Base-by-base conservation (phyloP, 129 eudicot genomes). In the sunflower (Helianthus annuus) region DNA sequence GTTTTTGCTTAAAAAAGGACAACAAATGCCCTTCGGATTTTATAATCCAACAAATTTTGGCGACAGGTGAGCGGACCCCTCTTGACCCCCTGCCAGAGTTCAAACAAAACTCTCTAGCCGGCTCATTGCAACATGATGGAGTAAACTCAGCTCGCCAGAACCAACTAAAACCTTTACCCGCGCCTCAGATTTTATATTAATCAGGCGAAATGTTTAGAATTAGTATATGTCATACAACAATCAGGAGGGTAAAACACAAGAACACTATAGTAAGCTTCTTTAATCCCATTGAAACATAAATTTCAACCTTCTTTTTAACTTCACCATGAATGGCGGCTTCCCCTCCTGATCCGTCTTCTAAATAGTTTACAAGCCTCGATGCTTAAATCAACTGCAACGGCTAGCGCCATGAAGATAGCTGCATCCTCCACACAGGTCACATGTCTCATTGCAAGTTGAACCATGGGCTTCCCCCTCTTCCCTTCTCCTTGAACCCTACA, bases 371-470 rank as follows among this genome's bases (percentile, higher is more conserved):
- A 91, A 2, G 96, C 97, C 72, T 88, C 97, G n/a, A 91, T 86
- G 70, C 97, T 91, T 29, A 91, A 87, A 86, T 91, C 90, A 52
- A 91, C 97, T 0, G 95, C 96, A 44, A 86, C 97, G 6, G 96
- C 97, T 48, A 91, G 80, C 10, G 97, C 95, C 97, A 91, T 88
- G 66, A 91, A 91, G 22, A 91, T 91, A 32, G 97, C 97, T 0
- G 97, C 97, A 74, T 91, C 97, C 73, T 91, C 97, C 34, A 88
- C 88, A 38, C 97, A 91, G 0, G 92, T 88, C 24, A 91, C 92
- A 10, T 91, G 97, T 34, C 96, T 76, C 96, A 91, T 91, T 10
- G 97, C 97, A 15, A 91, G 69, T 46, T 91, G 97, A 42, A 91
- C 97, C 63, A 82, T 42, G 11, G 97, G 97, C 76, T 91, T 91